phyloP scores from a whole-genome alignment of 371 early-diverging fungal species.

The Mortierella sp. region DNA sequence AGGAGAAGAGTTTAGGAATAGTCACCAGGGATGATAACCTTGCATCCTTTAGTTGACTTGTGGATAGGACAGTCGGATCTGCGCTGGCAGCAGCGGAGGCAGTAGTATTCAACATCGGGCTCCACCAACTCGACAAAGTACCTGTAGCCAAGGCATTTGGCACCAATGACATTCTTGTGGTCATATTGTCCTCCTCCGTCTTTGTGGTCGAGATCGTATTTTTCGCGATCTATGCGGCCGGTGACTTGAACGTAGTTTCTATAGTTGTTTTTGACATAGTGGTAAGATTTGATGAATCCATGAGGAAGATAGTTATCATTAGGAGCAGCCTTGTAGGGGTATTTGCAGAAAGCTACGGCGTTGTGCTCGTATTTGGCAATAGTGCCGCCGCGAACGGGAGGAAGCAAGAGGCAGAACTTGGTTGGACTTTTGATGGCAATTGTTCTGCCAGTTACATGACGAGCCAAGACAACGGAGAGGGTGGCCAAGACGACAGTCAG shows the following conservation, averaged over 20 bases:
- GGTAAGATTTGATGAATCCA: constrained; percentile 58
- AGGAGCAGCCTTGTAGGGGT: constrained; percentile 37
- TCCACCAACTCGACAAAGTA: constrained; percentile 62
- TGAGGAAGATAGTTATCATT: constrained; percentile 53
- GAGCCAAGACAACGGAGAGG: background rate
- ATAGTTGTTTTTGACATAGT: constrained; percentile 39
- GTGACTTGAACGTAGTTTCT: constrained; percentile 58
- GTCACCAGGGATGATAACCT: constrained; percentile 19
- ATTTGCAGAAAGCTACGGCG: constrained; percentile 66
- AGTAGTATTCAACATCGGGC: constrained; percentile 60
- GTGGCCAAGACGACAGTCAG: background rate
- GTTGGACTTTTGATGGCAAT: background rate
- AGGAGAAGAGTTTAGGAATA: constrained; percentile 17
- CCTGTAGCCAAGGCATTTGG: constrained; percentile 51
- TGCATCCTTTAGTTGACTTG: constrained; percentile 32
- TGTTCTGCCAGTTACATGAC: background rate
- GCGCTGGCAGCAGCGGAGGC: constrained; percentile 68
- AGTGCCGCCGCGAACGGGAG: constrained; percentile 57
- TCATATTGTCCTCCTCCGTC: constrained; percentile 65
- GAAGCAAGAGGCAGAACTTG: constrained; percentile 64
- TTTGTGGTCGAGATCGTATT: constrained; percentile 28
- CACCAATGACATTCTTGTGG: constrained; percentile 31
- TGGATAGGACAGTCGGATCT: constrained; percentile 39
- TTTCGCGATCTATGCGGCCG: constrained; percentile 49
- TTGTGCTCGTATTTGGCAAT: constrained; percentile 65